Conservation (phyloP, 23 red algal species). For the Cyanidium caldarium region DNA sequence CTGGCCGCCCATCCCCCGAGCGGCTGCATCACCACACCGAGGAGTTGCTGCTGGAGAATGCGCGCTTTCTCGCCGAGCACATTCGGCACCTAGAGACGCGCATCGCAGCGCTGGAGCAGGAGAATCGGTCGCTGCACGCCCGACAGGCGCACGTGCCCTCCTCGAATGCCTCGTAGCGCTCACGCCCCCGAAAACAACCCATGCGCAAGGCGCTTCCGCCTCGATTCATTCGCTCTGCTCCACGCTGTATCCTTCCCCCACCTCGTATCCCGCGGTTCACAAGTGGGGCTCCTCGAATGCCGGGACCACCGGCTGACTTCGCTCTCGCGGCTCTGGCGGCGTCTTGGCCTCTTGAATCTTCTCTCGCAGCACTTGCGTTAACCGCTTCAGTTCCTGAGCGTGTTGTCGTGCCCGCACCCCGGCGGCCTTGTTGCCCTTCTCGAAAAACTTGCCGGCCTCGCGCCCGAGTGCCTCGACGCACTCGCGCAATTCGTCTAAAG, state of each 20-base stretch:
- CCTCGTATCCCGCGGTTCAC: too few relatives aligned
- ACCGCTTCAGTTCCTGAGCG: slow-evolving; percentile 70
- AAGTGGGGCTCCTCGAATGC: too few relatives aligned
- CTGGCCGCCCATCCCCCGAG: background rate
- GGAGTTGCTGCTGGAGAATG: background rate
- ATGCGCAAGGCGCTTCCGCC: too few relatives aligned
- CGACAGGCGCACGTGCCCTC: too few relatives aligned
- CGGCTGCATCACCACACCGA: background rate
- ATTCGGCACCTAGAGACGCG: background rate
- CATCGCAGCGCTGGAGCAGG: background rate
- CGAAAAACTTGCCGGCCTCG: slow-evolving; percentile 77
- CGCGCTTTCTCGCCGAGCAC: background rate
- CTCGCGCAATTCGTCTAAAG: slow-evolving; percentile 46
- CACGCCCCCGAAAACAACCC: too few relatives aligned
- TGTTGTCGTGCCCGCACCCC: slow-evolving; percentile 62
- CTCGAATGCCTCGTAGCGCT: too few relatives aligned
- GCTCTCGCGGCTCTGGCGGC: too few relatives aligned
- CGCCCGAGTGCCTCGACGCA: slow-evolving; percentile 54
- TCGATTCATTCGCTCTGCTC: too few relatives aligned
- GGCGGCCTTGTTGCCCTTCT: slow-evolving; percentile 80
- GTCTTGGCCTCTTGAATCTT: too few relatives aligned
- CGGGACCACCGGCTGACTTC: too few relatives aligned
- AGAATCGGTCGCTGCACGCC: background rate
- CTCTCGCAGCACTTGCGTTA: too few relatives aligned
- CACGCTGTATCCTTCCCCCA: too few relatives aligned